phyloP scores from a whole-genome alignment of 2,329 filamentous ascomycete genomes.

The Colletotrichum plurivorum region DNA sequence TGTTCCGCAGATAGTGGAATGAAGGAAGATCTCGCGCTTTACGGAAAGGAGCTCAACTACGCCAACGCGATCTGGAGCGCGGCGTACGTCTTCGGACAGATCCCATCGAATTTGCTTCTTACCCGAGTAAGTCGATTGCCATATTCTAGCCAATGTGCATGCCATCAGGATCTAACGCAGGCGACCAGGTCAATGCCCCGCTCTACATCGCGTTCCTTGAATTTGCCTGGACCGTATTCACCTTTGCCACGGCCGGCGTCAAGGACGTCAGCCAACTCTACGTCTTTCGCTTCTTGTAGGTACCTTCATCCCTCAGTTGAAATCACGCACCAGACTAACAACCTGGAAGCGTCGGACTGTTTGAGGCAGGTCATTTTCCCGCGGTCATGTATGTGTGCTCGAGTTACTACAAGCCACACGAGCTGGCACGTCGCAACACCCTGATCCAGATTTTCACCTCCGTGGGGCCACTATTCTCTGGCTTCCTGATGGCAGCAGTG shows the following conservation, averaged over 20 bases:
- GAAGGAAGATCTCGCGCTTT: slow-evolving; percentile 49
- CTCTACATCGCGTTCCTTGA: slow-evolving; percentile 45
- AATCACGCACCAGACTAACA: background rate
- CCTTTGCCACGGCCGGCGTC: slow-evolving; percentile 46
- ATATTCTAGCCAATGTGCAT: too few species aligned
- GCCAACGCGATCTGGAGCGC: slow-evolving; percentile 48
- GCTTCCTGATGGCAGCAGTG: slow-evolving; percentile 47
- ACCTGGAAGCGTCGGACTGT: slow-evolving; percentile 44
- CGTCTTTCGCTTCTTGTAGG: slow-evolving; percentile 46
- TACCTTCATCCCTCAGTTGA: rapidly evolving
- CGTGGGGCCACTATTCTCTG: slow-evolving; percentile 46
- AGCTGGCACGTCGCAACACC: slow-evolving; percentile 47
- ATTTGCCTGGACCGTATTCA: slow-evolving; percentile 45
- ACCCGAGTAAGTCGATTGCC: too few species aligned
- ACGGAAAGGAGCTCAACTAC: slow-evolving; percentile 51
- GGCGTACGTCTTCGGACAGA: slow-evolving; percentile 49
- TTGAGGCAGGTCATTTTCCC: slow-evolving; percentile 48
- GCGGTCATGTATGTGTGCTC: slow-evolving; percentile 49
- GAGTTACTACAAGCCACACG: slow-evolving; percentile 49
- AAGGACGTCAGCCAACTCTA: slow-evolving; percentile 45
- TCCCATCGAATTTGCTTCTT: slow-evolving; percentile 44
- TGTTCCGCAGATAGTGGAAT: slow-evolving; percentile 45
- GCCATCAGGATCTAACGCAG: too few species aligned
- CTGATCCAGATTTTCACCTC: slow-evolving; percentile 47
- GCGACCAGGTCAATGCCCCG: slow-evolving; percentile 43